Percentiles rank a stretch among this genome's conserved stretches.
Conservation (phyloP, 257 asterid species). For the Solanum chiquidenum region DNA sequence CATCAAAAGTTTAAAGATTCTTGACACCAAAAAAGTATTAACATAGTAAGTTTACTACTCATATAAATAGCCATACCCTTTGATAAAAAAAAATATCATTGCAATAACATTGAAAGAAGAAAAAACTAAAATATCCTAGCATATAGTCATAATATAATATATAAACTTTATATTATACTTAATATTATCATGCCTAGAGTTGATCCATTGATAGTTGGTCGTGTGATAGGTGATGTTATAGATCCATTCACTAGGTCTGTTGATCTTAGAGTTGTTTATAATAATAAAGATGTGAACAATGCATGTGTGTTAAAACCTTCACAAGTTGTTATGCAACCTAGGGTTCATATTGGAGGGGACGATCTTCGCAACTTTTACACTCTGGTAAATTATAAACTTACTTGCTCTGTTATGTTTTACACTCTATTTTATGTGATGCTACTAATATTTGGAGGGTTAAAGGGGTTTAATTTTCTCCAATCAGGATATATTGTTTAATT, state of each 20-base stretch:
- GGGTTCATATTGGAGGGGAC: slow-evolving; percentile 70
- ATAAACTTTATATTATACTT: neutral
- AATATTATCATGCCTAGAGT: slow-evolving; percentile 28
- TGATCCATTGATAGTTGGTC: slow-evolving; percentile 55
- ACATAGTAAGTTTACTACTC: neutral
- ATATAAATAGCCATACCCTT: neutral
- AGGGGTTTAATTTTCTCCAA: neutral
- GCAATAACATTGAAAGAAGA: neutral
- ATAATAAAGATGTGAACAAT: slow-evolving; percentile 33
- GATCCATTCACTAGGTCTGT: slow-evolving; percentile 50
- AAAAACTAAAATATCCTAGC: neutral
- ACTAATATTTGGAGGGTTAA: neutral
- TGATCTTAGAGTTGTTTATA: slow-evolving; percentile 27
- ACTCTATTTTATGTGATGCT: neutral
- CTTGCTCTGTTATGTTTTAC: too few species aligned
- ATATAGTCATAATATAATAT: neutral
- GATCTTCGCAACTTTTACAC: slow-evolving; percentile 69
- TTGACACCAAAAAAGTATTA: neutral
- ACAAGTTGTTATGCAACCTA: slow-evolving; percentile 47
- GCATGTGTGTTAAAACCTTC: slow-evolving; percentile 60
- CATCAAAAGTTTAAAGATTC: neutral
- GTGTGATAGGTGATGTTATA: slow-evolving; percentile 66
- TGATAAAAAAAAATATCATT: neutral
- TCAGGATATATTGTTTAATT: neutral
- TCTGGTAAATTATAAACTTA: slow-evolving; percentile 16